Evolutionary conservation across 2,329 filamentous ascomycete genomes (phyloP).

Genomic region (Neocatenulostroma microsporum): DNA sequence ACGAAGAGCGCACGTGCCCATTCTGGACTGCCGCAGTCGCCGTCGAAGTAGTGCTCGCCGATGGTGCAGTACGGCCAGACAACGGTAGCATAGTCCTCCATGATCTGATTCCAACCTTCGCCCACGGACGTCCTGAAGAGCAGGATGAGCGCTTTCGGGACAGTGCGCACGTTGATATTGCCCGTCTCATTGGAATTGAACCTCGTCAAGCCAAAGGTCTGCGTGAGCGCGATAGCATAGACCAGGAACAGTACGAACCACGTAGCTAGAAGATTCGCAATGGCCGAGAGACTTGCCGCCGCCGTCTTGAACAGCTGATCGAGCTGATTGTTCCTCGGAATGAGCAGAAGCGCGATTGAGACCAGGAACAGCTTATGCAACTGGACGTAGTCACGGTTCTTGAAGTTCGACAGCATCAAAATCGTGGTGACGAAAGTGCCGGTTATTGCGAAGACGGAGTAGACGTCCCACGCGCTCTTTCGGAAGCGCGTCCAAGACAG

Average conservation of each 20-base stretch:
- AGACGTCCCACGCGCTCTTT: slow-evolving; percentile 91
- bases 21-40: slow-evolving; percentile 82
- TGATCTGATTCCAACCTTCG: slow-evolving; percentile 92
- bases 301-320: slow-evolving; percentile 99
- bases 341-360: slow-evolving; percentile 78
- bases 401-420: slow-evolving; percentile 57
- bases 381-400: slow-evolving; percentile 58
- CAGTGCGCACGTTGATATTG: slow-evolving; percentile 86
- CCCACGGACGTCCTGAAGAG: slow-evolving; percentile 89
- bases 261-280: slow-evolving; percentile 84
- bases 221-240: slow-evolving; percentile 91
- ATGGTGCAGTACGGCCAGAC: slow-evolving; percentile 73
- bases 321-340: slow-evolving; percentile 90
- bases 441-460: slow-evolving; percentile 68
- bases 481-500: slow-evolving; percentile 88
- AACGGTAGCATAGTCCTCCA: slow-evolving; percentile 88
- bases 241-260: slow-evolving; percentile 97
- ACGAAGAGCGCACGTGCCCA: slow-evolving; percentile 92
- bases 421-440: slow-evolving; percentile 79
- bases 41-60: slow-evolving; percentile 64
- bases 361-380: slow-evolving; percentile 93
- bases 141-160: slow-evolving; percentile 87
- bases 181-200: slow-evolving; percentile 65
- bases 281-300: slow-evolving; percentile 82
- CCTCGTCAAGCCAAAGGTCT: slow-evolving; percentile 88